Percentiles rank a stretch among this genome's conserved stretches.
These are phyloP conservation scores for Ilyonectria robusta DNA, from an alignment of 2,329 filamentous ascomycete genomes.

Conservation along the genomic window DNA sequence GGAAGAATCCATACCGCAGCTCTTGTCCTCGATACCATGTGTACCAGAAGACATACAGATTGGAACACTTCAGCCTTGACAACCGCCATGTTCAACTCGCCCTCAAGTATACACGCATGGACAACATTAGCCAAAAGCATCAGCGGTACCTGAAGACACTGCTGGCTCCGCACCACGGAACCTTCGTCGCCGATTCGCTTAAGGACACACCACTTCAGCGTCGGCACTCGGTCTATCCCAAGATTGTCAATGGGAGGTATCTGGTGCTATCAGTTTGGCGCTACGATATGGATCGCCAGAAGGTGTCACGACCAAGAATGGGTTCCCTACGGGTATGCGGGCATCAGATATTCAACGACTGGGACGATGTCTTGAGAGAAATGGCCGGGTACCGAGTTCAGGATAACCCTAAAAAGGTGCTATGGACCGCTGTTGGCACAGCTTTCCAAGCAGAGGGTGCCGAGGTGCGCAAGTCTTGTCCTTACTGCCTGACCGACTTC, in stretches of 20 bases:
- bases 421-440: no score
- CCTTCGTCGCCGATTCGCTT: background rate
- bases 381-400: no score
- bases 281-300: background rate
- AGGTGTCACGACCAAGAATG: no score
- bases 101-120: slow-evolving; percentile 31
- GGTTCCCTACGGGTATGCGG: no score
- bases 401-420: no score
- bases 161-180: background rate
- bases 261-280: background rate
- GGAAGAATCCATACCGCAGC: background rate
- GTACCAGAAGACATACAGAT: no score
- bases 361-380: background rate
- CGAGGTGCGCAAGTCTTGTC: background rate
- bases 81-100: slow-evolving; percentile 27
- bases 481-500: background rate
- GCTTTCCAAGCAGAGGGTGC: background rate
- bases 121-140: background rate
- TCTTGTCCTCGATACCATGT: background rate
- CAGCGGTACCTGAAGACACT: slow-evolving; percentile 19
- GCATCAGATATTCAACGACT: background rate
- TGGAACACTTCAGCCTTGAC: background rate
- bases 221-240: slow-evolving; percentile 1
- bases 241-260: slow-evolving; percentile 30
- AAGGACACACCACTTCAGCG: background rate